Base-by-base conservation (phyloP, 2,329 filamentous ascomycete species). In the Biscogniauxia mediterranea region DNA sequence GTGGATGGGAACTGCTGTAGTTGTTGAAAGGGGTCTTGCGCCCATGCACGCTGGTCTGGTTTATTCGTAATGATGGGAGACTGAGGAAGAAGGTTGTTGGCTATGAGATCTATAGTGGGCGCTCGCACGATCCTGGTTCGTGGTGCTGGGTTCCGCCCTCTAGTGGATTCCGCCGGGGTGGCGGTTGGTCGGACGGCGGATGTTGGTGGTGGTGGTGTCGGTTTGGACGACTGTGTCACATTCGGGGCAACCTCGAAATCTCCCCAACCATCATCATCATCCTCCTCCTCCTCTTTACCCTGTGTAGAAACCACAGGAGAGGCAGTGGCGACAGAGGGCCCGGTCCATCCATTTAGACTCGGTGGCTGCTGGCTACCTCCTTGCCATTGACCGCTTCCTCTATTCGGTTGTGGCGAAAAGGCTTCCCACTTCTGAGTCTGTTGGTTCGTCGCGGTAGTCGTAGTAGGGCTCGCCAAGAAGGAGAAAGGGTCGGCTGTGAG, bases 221-320 rank as follows among this genome's bases (percentile, higher is more conserved):
- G 63, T 13, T 67, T 65, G n/a, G 69, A 60, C 23, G 66, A 58
- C 17, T 60, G 60, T 17, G 58, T 58, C 3, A 68, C 60, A 1
- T 76, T 71, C 46, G 80, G 75, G 17, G 85, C 85, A 52, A 82
- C 80, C 72, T 89, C 87, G 68, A 90, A 90, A 59, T 89, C 87
- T 0, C 88, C 88, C 83, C 88, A 90, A 26, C 81, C 84, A 68
- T 89, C 86, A 58, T 88, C 86, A 7, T 87, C 85, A 2, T 83
- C 84, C 5, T 78, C 77, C 5, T 62, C 83, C 2, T 83, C 83
- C 3, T 77, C 75, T 21, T 63, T 69, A 42, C 70, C 55, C 32
- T 69, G 63, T 51, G 59, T 49, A 26, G 64, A 57, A 21, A 50
- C 42, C 52, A 51, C 53, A 50, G 61, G 60, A 20, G 61, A 60